Evolutionary conservation across 108 stramenopile genomes (phyloP).

Genomic region (Skeletonema grethae): DNA sequence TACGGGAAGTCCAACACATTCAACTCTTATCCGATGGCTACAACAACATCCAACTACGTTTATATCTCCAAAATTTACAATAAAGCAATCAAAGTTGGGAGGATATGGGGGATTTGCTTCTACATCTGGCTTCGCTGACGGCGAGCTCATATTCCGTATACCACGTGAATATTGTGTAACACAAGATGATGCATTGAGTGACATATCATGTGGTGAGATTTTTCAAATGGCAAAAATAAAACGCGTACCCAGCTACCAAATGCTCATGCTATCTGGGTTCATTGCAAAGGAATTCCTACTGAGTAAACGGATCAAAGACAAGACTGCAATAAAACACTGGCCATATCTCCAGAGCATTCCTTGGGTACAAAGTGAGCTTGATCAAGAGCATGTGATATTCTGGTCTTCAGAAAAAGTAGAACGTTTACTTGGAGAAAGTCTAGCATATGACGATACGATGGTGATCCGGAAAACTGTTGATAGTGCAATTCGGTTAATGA

Average conservation of each 20-base stretch:
- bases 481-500: slow-evolving; percentile 56
- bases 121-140: slow-evolving; percentile 33
- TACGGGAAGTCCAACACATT: slow-evolving; percentile 8
- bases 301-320: background rate
- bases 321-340: slow-evolving; percentile 41
- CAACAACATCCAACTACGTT: slow-evolving; percentile 13
- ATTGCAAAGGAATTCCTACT: slow-evolving; percentile 69
- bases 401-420: slow-evolving; percentile 70
- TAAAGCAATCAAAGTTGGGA: slow-evolving; percentile 33
- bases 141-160: slow-evolving; percentile 61
- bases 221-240: slow-evolving; percentile 57
- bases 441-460: slow-evolving; percentile 65
- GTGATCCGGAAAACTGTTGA: slow-evolving; percentile 59
- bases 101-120: slow-evolving; percentile 69
- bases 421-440: slow-evolving; percentile 50
- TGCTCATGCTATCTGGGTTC: slow-evolving; percentile 69
- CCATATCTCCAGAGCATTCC: slow-evolving; percentile 72
- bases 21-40: slow-evolving; percentile 28
- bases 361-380: slow-evolving; percentile 63
- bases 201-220: slow-evolving; percentile 48
- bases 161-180: slow-evolving; percentile 70
- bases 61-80: slow-evolving; percentile 38
- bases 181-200: slow-evolving; percentile 49
- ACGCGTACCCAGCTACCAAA: slow-evolving; percentile 54
- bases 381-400: slow-evolving; percentile 79